Conservation (phyloP, 2,329 filamentous ascomycete species). For the Ceratocystis smalleyi region DNA sequence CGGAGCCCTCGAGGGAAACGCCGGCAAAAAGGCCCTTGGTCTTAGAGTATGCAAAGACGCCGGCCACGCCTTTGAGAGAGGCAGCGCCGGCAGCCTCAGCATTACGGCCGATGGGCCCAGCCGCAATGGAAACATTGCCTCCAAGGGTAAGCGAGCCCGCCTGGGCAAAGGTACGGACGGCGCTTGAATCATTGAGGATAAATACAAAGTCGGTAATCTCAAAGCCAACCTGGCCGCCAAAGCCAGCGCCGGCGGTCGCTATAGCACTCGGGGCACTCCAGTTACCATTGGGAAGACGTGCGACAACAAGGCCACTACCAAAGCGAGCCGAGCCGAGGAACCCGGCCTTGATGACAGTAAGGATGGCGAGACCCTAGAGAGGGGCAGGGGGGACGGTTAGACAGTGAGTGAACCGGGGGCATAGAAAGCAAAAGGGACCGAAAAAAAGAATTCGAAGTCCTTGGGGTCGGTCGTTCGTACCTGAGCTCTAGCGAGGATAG, state of each 20-base stretch:
- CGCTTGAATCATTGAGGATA: slow-evolving; percentile 80
- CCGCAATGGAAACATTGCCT: slow-evolving; percentile 90
- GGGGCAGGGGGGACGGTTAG: neutral
- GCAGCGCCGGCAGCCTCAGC: slow-evolving; percentile 92
- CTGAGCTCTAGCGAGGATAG: slow-evolving; percentile 82
- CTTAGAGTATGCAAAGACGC: slow-evolving; percentile 93
- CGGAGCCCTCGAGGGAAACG: slow-evolving; percentile 83
- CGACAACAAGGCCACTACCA: slow-evolving; percentile 68
- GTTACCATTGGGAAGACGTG: slow-evolving; percentile 56
- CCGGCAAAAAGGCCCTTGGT: slow-evolving; percentile 95
- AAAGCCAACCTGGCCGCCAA: slow-evolving; percentile 75
- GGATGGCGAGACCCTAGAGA: slow-evolving; percentile 56
- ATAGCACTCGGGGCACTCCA: slow-evolving; percentile 77
- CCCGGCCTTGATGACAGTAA: slow-evolving; percentile 75
- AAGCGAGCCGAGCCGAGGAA: slow-evolving; percentile 73
- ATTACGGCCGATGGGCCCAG: slow-evolving; percentile 84
- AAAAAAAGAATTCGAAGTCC: neutral
- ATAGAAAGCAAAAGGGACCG: neutral
- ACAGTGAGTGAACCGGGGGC: neutral
- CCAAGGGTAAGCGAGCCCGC: slow-evolving; percentile 81
- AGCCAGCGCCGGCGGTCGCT: slow-evolving; percentile 63
- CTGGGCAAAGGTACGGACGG: slow-evolving; percentile 89
- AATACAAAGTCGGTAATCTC: slow-evolving; percentile 93
- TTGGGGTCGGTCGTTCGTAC: slow-evolving; percentile 37
- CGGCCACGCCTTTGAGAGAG: slow-evolving; percentile 73